Evolutionary conservation across 805 yeast species (phyloP), one percentile per base, ranked within the genome.

Genomic region (Wickerhamiella musiphila): DNA sequence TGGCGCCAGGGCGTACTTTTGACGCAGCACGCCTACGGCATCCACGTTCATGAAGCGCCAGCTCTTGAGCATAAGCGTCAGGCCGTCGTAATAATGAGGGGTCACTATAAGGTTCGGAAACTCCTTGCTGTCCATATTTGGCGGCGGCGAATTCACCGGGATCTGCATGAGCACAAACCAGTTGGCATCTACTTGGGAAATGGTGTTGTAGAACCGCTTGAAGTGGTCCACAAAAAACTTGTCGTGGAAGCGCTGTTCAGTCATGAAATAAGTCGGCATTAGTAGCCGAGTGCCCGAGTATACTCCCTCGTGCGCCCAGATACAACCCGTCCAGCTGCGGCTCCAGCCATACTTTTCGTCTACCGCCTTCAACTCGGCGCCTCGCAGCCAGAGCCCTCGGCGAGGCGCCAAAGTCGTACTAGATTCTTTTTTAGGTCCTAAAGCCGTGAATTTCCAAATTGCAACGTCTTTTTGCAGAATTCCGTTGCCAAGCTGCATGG

Each of bases 21-120:
- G 79, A 34, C 95, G 63, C 66, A 86, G 68, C 10, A 86, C 72
- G 0, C 94, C 95, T 18, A 82, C 54, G 0, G 94, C 82, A 47
- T 90, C 93, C 7, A 84, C 93, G 46, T 86, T 86, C 54, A 75
- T 77, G 29, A 53, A 56, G 21, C 70, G 60, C 98, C 98, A 90
- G 4, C 74, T 68, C 54, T 83, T 82, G 53, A 78, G 77, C 84
- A 90, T 74, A 23, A 86, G 57, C 2, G 95, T 78, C 72, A 86
- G 66, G 0, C 96, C 98, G 51, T 86, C 98, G 50, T 86, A 86
- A 51, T 75, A 86, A 54, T 86, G 98, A 2, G 93, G 90, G 13
- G 93, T 72, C 44, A 73, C 74, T 2, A 78, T 70, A 4, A 38
- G 29, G 28, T 42, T 42, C 0, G 86, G 73, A 31, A 65, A 66